A percentile compares a stretch with the other conserved stretches of the same genome.
These are phyloP conservation scores for Exophiala sp. DNA, from an alignment of 2,329 filamentous ascomycete genomes.

Conservation along the genomic window DNA sequence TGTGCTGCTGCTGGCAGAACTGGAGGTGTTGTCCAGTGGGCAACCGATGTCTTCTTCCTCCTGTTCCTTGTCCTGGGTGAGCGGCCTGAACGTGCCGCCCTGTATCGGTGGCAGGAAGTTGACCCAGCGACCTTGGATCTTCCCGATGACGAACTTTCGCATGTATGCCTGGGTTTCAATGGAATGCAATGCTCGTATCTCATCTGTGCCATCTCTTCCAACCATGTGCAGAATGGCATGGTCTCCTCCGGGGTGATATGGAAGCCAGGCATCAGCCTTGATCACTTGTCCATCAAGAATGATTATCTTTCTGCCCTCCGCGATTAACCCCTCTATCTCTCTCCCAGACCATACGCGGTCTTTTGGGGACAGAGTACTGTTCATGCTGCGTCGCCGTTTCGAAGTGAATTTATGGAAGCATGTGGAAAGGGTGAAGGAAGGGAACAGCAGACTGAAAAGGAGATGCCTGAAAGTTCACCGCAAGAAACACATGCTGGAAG, in stretches of 20 bases:
- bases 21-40: slow-evolving; percentile 16
- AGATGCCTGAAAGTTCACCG: too few relatives aligned
- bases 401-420: background rate
- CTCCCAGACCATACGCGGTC: slow-evolving; percentile 55
- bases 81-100: slow-evolving; percentile 66
- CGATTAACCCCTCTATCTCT: slow-evolving; percentile 77
- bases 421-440: too few relatives aligned
- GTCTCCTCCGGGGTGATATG: slow-evolving; percentile 87
- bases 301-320: slow-evolving; percentile 72
- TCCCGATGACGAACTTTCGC: slow-evolving; percentile 78
- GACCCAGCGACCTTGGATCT: slow-evolving; percentile 73
- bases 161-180: slow-evolving; percentile 70
- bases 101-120: slow-evolving; percentile 93
- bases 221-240: slow-evolving; percentile 92
- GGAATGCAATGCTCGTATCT: slow-evolving; percentile 86
- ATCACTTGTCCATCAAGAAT: slow-evolving; percentile 78
- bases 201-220: slow-evolving; percentile 88
- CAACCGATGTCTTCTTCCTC: slow-evolving; percentile 32
- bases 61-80: slow-evolving; percentile 33
- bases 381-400: slow-evolving; percentile 3
- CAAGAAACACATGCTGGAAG: too few relatives aligned
- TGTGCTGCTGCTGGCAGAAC: slow-evolving; percentile 29
- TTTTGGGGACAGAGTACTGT: slow-evolving; percentile 34
- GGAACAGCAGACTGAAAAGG: too few relatives aligned
- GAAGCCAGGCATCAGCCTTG: slow-evolving; percentile 83